Percentiles rank a stretch among this genome's conserved stretches.
phyloP scores from a whole-genome alignment of 1,284 basidiomycete genomes.

The Sporisorium sorghi region DNA sequence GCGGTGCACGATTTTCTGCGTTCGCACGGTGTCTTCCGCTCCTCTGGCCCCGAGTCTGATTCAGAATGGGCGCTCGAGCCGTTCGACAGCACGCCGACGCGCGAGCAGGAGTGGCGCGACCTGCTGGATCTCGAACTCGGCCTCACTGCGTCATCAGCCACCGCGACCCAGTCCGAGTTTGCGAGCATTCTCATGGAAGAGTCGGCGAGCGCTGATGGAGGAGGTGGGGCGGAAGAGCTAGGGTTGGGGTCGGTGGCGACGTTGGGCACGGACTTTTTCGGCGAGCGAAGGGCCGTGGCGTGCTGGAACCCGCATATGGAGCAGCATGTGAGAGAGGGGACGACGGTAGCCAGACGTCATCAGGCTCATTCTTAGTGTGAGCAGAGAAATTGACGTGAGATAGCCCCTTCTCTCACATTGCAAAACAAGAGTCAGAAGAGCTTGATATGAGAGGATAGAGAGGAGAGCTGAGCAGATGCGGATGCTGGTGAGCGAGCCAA shows the following conservation, averaged over 20 bases:
- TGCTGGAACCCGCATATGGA: conserved; percentile 52
- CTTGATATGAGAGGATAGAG: too few relatives aligned
- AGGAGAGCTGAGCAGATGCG: too few relatives aligned
- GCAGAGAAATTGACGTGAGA: too few relatives aligned
- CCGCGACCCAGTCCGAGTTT: background rate
- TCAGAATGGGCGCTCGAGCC: conserved; percentile 1
- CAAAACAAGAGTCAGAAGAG: too few relatives aligned
- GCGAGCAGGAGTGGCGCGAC: conserved; percentile 43
- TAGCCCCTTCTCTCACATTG: too few relatives aligned
- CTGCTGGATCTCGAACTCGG: conserved; percentile 50
- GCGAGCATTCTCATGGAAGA: conserved; percentile 13
- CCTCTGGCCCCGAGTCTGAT: background rate
- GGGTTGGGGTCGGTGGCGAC: conserved; percentile 13
- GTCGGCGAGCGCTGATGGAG: background rate
- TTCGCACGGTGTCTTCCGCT: conserved; percentile 27
- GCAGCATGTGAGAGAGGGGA: conserved; percentile 17
- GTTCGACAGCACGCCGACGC: conserved; percentile 4
- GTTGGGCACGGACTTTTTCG: conserved; percentile 44
- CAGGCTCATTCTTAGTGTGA: background rate
- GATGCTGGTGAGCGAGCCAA: background rate
- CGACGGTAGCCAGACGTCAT: conserved; percentile 9
- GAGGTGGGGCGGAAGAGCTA: background rate
- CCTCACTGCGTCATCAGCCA: conserved; percentile 1
- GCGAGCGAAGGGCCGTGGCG: conserved; percentile 38
- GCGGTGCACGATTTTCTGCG: conserved; percentile 45